Evolutionary conservation across 2,329 filamentous ascomycete species (phyloP), one percentile per base, ranked within the genome.

Genomic region (Xylariales sp.): DNA sequence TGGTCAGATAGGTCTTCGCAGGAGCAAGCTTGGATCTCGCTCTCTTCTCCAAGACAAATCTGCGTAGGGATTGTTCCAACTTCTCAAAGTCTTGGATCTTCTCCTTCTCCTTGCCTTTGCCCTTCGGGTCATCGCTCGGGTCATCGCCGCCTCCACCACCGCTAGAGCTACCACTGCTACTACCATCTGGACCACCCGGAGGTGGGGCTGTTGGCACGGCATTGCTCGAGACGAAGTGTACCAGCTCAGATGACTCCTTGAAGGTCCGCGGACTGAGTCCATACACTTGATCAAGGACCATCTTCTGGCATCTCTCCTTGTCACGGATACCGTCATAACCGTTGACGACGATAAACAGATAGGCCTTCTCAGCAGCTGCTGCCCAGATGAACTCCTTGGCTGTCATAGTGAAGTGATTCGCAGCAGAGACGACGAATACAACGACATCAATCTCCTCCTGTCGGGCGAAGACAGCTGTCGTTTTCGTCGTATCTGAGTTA

Each of bases 371-470:
- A 29, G 91, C 82, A 1, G 93, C 93, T 2, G 93, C 93, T 38
- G 91, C 91, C 73, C 87, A 86, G 47, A 98, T 95, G 57, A 98
- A 98, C 55, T 98, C 93, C 64, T 87, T 94, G n/a, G 93, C 90
- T 1, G 93, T 95, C 41, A 95, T 81, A 0, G 93, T 98, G 59
- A 98, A 97, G 64, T 98, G 93, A 51, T 98, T 98, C 19, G 91
- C 89, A 3, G 93, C 93, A 9, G 90, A 96, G 4, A 98, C 93
- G 24, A 98, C 93, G 55, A 98, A 98, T 0, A 98, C 90, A 1
- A 98, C 93, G 0, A 98, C 93, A 54, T 98, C 93, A 49, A 98
- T 98, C 65, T 98, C 93, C 62, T 98, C 93, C 59, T 98, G 93
- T 43, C 93, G 78, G 18, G 93, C 93, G 62, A 98, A 98, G 5